Evolutionary conservation across 2,329 filamentous ascomycete species (phyloP), one percentile per base, ranked within the genome.

Genomic region (Stachybotrys echinatus): DNA sequence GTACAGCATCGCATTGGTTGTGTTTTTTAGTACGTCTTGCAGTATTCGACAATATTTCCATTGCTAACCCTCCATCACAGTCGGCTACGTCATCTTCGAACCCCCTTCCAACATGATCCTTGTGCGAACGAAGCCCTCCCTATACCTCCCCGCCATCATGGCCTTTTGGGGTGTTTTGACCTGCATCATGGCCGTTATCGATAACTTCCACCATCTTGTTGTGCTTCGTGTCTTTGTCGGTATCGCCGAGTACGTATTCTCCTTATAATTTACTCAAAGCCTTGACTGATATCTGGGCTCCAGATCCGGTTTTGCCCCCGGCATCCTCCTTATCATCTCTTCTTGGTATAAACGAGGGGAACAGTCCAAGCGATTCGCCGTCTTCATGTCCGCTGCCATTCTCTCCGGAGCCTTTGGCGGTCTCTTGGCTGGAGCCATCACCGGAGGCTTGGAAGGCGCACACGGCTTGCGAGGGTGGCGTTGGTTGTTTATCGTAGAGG

Each of bases 311-410:
- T 71, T 85, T 1, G 81, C 79, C 49, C 80, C 80, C 0, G 81
- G 81, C 7, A 76, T 87, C 65, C 54, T 79, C 59, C 50, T 77
- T 64, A 83, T 87, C 52, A 71, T 88, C 0, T 83, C 79, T 0
- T 86, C 81, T 52, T 89, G 85, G 85, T 89, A 88, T 50, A 66
- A 65, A 52, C 55, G 57, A 20, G 55, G 55, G 3, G 65, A 67
- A 49, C 62, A 65, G 55, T 56, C 54, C 31, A 64, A 56, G 49
- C 61, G 65, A 18, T 66, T 66, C 38, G 84, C 84, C 5, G 80
- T 87, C 22, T 88, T 88, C 72, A 89, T 89, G 68, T 86, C 83
- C 1, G 84, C 85, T 0, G 85, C 86, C 1, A 84, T 86, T 0
- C 69, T 88, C 0, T 83, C 84, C 0, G 85, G 86, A 0, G 85